Base-by-base conservation (phyloP, 2,329 filamentous ascomycete species). In the Penicillium sclerotiorum region DNA sequence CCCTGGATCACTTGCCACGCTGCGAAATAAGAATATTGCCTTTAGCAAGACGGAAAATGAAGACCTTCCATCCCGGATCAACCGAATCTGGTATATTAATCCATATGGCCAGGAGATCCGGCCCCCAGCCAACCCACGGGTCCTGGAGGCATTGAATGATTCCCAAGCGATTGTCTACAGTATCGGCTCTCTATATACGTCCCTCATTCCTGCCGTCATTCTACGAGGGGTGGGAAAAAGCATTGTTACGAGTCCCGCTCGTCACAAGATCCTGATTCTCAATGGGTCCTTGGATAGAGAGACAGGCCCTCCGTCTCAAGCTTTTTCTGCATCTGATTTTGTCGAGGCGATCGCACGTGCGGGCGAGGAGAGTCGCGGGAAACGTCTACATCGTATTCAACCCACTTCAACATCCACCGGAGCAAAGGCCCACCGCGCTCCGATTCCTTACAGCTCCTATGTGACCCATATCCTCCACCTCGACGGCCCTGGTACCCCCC, bases 91-190 rank as follows among this genome's bases (percentile, higher is more conserved):
- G 90, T 97, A 97, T 75, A 97, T 97, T 74, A 97, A 96, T 65
- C 93, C 93, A 0, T 97, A 96, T 69, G 93, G 93, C n/a, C 90
- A 96, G 67, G 92, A 96, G 71, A 96, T 97, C 59, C 84, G 86
- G 15, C 89, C 92, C 0, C 81, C 86, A 0, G 88, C 90, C 2
- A 97, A 96, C 63, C 86, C 90, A 0, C 85, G 90, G 43, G 90
- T 93, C 0, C 62, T 95, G 0, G 80, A 84, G 7, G 84, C 90
- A 0, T 69, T 97, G 1, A 74, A 76, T 13, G 73, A 75, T 1
- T 81, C 88, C 0, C 80, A 84, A 48, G 86, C 84, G 1, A 79
- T 96, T 8, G 83, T 97, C 38, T 97, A 96, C 73, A 92, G 88
- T 69, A 95, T 97, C 51, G 94, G 94, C n/a, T 92, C 87, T 1